These are phyloP conservation scores for Candida taoyuanica DNA, from an alignment of 805 yeast species.

Conservation along the genomic window DNA sequence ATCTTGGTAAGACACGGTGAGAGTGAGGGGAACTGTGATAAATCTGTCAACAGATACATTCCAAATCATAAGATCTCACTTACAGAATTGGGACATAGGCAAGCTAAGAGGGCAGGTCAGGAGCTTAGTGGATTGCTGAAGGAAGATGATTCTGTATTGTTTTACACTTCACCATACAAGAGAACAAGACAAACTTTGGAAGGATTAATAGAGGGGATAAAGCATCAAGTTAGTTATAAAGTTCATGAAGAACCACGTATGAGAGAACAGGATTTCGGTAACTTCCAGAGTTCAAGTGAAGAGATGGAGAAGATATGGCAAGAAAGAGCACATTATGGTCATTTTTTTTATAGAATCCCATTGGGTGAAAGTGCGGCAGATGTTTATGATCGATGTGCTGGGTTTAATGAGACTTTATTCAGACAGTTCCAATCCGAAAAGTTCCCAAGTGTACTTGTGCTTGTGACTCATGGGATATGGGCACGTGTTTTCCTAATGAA, in stretches of 20 bases:
- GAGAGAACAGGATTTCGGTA: conserved; percentile 94
- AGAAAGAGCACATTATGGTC: conserved; percentile 85
- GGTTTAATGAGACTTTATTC: conserved; percentile 82
- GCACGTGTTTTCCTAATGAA: conserved; percentile 89
- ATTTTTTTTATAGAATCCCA: conserved; percentile 84
- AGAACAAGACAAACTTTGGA: conserved; percentile 83
- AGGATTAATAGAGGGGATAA: conserved; percentile 56
- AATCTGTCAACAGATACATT: conserved; percentile 66
- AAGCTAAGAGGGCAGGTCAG: conserved; percentile 57
- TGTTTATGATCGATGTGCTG: conserved; percentile 86
- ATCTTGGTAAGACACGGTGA: conserved; percentile 88
- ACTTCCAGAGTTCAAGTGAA: conserved; percentile 72
- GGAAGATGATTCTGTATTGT: conserved; percentile 55
- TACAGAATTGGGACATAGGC: conserved; percentile 64
- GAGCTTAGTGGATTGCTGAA: conserved; percentile 40
- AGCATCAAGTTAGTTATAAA: conserved; percentile 41
- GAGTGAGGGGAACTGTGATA: conserved; percentile 85
- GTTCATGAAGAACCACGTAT: conserved; percentile 85
- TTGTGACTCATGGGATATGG: conserved; percentile 94
- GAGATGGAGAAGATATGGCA: conserved; percentile 80
- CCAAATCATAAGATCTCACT: conserved; percentile 80
- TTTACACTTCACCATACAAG: conserved; percentile 82
- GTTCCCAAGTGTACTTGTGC: conserved; percentile 76
- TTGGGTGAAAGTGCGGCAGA: conserved; percentile 96
- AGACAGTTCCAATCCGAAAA: conserved; percentile 67